Evolutionary conservation across 179 eudicot species (phyloP).

Genomic region (Gypsophila paniculata): DNA sequence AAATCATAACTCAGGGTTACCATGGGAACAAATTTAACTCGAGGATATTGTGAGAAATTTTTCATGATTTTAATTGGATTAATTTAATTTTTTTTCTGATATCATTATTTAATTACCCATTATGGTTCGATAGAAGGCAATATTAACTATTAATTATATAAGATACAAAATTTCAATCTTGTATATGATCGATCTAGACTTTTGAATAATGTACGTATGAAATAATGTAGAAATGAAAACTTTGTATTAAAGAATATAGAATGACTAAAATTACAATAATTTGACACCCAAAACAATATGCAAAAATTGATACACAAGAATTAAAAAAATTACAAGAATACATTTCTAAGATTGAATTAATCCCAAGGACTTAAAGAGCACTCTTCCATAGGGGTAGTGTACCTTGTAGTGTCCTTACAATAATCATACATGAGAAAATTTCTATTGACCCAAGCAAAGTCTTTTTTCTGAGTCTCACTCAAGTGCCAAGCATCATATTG

Average conservation of each 20-base stretch:
- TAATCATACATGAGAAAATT: constrained; percentile 75
- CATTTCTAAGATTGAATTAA: not conserved
- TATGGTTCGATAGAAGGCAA: too few relatives aligned
- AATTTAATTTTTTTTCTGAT: too few relatives aligned
- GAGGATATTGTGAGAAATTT: too few relatives aligned
- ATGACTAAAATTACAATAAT: not conserved
- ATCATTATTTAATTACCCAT: too few relatives aligned
- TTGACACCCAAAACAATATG: not conserved
- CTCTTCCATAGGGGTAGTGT: constrained; percentile 57
- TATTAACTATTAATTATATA: too few relatives aligned
- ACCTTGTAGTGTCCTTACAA: constrained; percentile 60
- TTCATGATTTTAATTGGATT: too few relatives aligned
- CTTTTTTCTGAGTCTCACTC: constrained; percentile 56
- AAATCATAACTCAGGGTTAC: too few relatives aligned
- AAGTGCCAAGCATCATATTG: constrained; percentile 79
- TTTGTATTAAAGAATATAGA: not conserved
- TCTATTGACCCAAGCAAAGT: constrained; percentile 77
- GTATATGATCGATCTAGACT: too few relatives aligned
- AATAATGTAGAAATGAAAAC: too few relatives aligned
- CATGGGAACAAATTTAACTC: too few relatives aligned
- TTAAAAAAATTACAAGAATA: not conserved
- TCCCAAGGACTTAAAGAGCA: constrained; percentile 53
- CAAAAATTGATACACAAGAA: constrained; percentile 4
- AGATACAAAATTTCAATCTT: too few relatives aligned
- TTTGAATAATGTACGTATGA: too few relatives aligned